These are phyloP conservation scores for Davidsoniella virescens DNA, from an alignment of 2,329 filamentous ascomycete species.

Conservation along the genomic window DNA sequence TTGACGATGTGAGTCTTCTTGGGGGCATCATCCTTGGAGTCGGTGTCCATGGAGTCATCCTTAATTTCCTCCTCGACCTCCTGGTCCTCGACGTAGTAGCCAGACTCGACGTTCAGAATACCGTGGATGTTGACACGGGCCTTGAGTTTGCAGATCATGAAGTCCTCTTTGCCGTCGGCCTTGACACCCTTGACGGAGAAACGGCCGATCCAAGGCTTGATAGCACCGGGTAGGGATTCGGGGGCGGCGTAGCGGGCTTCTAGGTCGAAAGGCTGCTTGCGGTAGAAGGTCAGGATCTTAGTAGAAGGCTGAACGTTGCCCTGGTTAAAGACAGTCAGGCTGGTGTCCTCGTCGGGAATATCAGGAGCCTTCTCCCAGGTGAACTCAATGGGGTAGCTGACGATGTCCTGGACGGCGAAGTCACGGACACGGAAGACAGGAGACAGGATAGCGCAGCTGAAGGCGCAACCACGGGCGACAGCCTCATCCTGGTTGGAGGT, in stretches of 20 bases:
- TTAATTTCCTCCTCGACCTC: slow-evolving; percentile 90
- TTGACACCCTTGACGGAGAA: slow-evolving; percentile 98
- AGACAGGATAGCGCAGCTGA: slow-evolving; percentile 93
- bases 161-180: slow-evolving; percentile 82
- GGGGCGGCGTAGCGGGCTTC: slow-evolving; percentile 88
- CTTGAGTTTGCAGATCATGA: slow-evolving; percentile 99
- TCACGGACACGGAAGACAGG: slow-evolving; percentile 97
- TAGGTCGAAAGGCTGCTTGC: slow-evolving; percentile 91
- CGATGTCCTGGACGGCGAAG: slow-evolving; percentile 93
- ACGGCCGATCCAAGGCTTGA: slow-evolving; percentile 86
- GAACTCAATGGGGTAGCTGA: slow-evolving; percentile 97
- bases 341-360: slow-evolving; percentile 96
- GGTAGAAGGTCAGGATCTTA: slow-evolving; percentile 98
- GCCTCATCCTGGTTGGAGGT: slow-evolving; percentile 98
- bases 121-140: slow-evolving; percentile 92
- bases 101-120: slow-evolving; percentile 87
- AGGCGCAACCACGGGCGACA: slow-evolving; percentile 85
- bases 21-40: slow-evolving; percentile 50
- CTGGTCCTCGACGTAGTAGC: slow-evolving; percentile 95
- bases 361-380: slow-evolving; percentile 97
- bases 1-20: slow-evolving; percentile 91
- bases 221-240: slow-evolving; percentile 72
- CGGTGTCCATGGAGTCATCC: slow-evolving; percentile 36
- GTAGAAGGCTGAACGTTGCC: slow-evolving; percentile 95
- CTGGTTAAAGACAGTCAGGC: slow-evolving; percentile 90